phyloP scores from a whole-genome alignment of 1,139 yeast species.

The Suhomyces coccinellae region DNA sequence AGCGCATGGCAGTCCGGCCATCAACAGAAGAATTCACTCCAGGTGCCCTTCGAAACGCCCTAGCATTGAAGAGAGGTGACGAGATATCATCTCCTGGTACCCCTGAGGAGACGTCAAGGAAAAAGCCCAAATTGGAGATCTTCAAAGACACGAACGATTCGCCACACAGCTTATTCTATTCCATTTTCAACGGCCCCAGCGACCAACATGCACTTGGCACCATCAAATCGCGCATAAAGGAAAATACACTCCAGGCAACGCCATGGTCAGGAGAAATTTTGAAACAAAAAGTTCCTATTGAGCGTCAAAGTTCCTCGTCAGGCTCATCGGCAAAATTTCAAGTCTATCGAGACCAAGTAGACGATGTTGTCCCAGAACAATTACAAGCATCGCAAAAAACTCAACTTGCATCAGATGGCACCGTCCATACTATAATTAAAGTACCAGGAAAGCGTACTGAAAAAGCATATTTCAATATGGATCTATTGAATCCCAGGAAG shows the following conservation, averaged over 20 bases:
- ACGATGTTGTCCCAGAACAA: background rate
- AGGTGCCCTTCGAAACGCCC: slow-evolving; percentile 16
- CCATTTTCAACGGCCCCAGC: slow-evolving; percentile 27
- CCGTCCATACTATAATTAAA: slow-evolving; percentile 48
- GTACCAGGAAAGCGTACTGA: slow-evolving; percentile 65
- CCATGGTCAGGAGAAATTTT: slow-evolving; percentile 70
- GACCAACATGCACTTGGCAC: slow-evolving; percentile 44
- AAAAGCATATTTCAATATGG: slow-evolving; percentile 60
- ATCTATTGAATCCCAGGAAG: slow-evolving; percentile 49
- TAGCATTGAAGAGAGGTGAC: slow-evolving; percentile 32
- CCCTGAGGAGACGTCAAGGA: slow-evolving; percentile 4
- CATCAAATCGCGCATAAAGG: slow-evolving; percentile 57
- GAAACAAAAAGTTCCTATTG: slow-evolving; percentile 31
- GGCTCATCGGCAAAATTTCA: slow-evolving; percentile 27
- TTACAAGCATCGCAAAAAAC: slow-evolving; percentile 15
- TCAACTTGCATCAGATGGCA: slow-evolving; percentile 42
- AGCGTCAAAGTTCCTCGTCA: slow-evolving; percentile 12
- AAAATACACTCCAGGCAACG: slow-evolving; percentile 57
- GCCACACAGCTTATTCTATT: slow-evolving; percentile 30
- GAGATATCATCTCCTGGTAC: background rate
- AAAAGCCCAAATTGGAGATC: slow-evolving; percentile 32
- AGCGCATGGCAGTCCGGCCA: slow-evolving; percentile 22
- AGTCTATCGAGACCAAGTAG: slow-evolving; percentile 41
- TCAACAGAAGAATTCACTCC: slow-evolving; percentile 1
- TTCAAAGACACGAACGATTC: slow-evolving; percentile 27